Base-by-base conservation (phyloP, 2,329 filamentous ascomycete species). In the Diaporthe caulivora region DNA sequence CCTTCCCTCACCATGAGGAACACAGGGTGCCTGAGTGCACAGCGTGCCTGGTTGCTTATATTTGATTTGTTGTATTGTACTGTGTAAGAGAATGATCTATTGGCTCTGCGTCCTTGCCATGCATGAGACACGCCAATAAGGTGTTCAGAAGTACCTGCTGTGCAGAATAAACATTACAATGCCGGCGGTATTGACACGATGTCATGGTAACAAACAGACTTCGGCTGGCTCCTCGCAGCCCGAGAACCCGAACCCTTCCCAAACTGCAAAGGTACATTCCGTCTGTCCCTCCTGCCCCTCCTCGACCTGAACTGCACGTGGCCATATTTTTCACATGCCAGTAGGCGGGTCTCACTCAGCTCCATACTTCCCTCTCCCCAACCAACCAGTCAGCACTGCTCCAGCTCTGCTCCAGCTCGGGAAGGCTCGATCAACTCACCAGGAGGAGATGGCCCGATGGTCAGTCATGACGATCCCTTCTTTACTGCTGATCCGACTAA, bases 391-490 rank as follows among this genome's bases (percentile, higher is more conserved):
- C 51, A 54, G 70, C 58, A 44, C 21, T 55, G 49, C 49, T 67
- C 57, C 18, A 53, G 60, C 44, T 65, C 44, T 65, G 29, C 15
- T 51, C 44, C 37, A n/a, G 62, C 44, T 51, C 62, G 44, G 31
- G 29, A 65, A 65, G 31, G 62, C 62, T 65, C 44, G 31, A 51
- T 8, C 62, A 18, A 44, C 44, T 51, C 62, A 65, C 62, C 49
- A 51, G 37, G 51, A 51, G 37, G 51, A 65, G 37, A 65, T 65
- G 62, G 62, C 51, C 62, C 15, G 62, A 65, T 49, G 37, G 62
- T 65, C 62, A 51, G 44, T 34, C 62, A 65, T 65, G 62, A 65
- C 62, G 62, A 65, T 65, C 62, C 44, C 62, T 65, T 65, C 62
- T 44, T 65, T 51, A 15, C 29, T 65, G 44, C 34, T 65, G 21